Evolutionary conservation across 192 early-diverging fungal species (phyloP).

Genomic region (Coemansia aciculifera): DNA sequence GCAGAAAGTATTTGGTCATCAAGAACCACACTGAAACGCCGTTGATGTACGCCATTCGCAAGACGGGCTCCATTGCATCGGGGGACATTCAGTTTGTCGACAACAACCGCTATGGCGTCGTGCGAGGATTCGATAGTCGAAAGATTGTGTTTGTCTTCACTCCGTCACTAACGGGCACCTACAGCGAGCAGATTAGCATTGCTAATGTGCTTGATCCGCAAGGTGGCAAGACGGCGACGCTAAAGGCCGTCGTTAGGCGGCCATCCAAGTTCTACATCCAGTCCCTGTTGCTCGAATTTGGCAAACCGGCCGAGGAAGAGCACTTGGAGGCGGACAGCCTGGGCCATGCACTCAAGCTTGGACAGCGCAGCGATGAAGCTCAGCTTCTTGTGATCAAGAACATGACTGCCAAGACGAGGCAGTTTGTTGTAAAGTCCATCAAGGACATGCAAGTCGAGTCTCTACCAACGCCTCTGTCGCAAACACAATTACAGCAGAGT

Average conservation of each 20-base stretch:
- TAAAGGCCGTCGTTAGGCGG: slow-evolving; percentile 90
- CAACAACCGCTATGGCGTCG: slow-evolving; percentile 78
- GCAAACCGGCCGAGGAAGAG: slow-evolving; percentile 18
- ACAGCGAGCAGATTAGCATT: slow-evolving; percentile 81
- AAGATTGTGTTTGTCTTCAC: slow-evolving; percentile 93
- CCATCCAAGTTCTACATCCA: slow-evolving; percentile 87
- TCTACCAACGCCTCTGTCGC: neutral
- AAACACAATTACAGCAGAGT: neutral
- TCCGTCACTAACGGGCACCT: slow-evolving; percentile 85
- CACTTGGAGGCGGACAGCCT: neutral
- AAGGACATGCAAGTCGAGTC: neutral
- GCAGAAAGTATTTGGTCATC: slow-evolving; percentile 84
- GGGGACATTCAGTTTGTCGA: slow-evolving; percentile 79
- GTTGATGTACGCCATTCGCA: slow-evolving; percentile 86
- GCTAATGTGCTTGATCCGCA: slow-evolving; percentile 87
- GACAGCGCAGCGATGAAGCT: slow-evolving; percentile 54
- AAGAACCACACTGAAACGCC: slow-evolving; percentile 90
- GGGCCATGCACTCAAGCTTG: slow-evolving; percentile 53
- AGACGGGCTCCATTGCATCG: slow-evolving; percentile 92
- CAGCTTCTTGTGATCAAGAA: slow-evolving; percentile 78
- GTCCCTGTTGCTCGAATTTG: slow-evolving; percentile 74
- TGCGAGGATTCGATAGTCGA: slow-evolving; percentile 86
- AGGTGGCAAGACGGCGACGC: slow-evolving; percentile 72
- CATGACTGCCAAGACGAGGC: slow-evolving; percentile 76
- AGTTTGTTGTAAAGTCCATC: slow-evolving; percentile 56